Evolutionary conservation across 495 filamentous ascomycete species (phyloP).

Genomic region (Xylaria scruposa): DNA sequence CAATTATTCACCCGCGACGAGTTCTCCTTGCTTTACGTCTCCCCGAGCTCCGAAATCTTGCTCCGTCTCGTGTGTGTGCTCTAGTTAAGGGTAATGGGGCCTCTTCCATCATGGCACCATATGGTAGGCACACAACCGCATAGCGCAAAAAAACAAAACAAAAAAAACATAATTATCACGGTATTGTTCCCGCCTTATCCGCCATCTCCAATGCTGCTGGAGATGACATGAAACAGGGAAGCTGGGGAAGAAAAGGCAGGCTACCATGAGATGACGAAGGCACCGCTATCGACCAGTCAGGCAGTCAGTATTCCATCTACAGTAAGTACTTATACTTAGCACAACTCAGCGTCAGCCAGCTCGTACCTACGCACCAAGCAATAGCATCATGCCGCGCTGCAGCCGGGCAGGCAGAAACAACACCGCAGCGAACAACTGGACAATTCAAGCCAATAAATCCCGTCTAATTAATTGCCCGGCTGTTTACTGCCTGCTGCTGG

Average conservation of each 20-base stretch:
- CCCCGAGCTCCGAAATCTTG: slow-evolving; percentile 20
- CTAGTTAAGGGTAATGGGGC: not conserved
- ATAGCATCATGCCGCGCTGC: slow-evolving; percentile 22
- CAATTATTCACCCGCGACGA: slow-evolving; percentile 31
- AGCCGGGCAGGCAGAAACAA: slow-evolving; percentile 23
- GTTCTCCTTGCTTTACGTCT: slow-evolving; percentile 13
- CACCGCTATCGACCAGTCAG: slow-evolving; percentile 17
- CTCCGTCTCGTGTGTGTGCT: not conserved
- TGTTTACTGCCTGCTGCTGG: slow-evolving; percentile 1
- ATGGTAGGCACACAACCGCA: not conserved
- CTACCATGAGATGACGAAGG: slow-evolving; percentile 27
- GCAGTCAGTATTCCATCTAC: slow-evolving; percentile 19
- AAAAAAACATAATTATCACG: not conserved
- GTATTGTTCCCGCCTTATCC: slow-evolving; percentile 22
- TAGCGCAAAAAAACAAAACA: not conserved
- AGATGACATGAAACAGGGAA: not conserved
- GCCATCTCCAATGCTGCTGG: not conserved
- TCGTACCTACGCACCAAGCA: not conserved
- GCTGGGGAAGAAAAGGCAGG: not conserved
- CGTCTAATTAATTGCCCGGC: slow-evolving; percentile 12
- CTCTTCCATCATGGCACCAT: not conserved
- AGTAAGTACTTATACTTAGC: not conserved
- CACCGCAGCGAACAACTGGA: slow-evolving; percentile 20
- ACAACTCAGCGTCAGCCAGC: slow-evolving; percentile 23
- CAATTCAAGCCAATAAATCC: slow-evolving; percentile 3